Base-by-base conservation (phyloP, 2,329 filamentous ascomycete species). In the Penicillium paneum region DNA sequence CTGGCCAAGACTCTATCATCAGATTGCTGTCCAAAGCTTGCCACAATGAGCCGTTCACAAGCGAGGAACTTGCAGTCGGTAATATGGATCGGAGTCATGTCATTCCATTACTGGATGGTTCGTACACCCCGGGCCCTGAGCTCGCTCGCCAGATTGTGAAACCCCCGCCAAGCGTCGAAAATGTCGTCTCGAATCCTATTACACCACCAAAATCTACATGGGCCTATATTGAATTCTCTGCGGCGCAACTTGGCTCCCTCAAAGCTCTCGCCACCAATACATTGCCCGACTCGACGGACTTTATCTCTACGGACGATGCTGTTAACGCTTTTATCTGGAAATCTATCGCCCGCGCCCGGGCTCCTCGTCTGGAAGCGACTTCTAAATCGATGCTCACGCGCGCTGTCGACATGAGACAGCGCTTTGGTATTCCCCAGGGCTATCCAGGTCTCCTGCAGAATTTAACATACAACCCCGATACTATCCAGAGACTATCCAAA, bases 261-360 rank as follows among this genome's bases (percentile, higher is more conserved):
- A 64, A 64, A 28, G 34, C 35, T 7, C 34, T 48, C 11, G 56
- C 55, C 12, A 50, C 28, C 6, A 40, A 45, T 3, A 56, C 54
- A 10, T 49, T 66, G 48, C 55, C 65, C 19, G 17, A 47, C 2
- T 42, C 61, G 5, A 36, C 35, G 1, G 54, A 55, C 2, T 82
- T 74, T 52, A 63, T 83, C 19, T 81, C 81, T 1, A 83, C 80
- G 0, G 79, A 84, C 50, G 82, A 84, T 60, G 70, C 75, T 1
- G 62, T 84, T 15, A 78, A 68, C 2, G 78, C 80, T 0, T 77
- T 83, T 35, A 67, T 83, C 49, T 84, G 78, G 78, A 73, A 79
- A 57, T 71, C 67, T 0, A 62, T 79, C 10, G 67, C 70, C 0
- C 74, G 76, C 26, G 76, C 71, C 0, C 76, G 81, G 10, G 59